Conservation (phyloP, 2,329 filamentous ascomycete genomes). For the Aspergillus pseudoviridinutans region DNA sequence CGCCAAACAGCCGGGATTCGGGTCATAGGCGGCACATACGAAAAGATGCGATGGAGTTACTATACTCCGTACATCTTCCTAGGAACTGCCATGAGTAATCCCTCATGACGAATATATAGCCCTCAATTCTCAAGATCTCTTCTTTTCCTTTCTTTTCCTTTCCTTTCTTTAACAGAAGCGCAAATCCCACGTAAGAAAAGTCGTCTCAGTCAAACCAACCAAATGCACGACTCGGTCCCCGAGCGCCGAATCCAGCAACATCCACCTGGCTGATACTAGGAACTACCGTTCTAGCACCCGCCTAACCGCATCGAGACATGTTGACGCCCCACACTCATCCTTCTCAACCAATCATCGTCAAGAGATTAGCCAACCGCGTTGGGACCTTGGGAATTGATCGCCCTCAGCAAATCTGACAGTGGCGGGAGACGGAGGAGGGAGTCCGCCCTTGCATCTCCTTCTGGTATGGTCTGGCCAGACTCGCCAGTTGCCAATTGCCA, state of each 20-base stretch:
- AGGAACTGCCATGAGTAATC: too few relatives aligned
- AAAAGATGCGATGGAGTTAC: too few relatives aligned
- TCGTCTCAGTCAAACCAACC: too few relatives aligned
- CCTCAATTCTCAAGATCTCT: too few relatives aligned
- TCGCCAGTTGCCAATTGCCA: too few relatives aligned
- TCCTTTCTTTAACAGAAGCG: background rate
- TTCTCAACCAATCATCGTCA: slow-evolving; percentile 2
- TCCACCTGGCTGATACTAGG: too few relatives aligned
- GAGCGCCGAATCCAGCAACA: background rate
- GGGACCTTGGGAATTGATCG: slow-evolving; percentile 13
- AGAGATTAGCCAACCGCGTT: slow-evolving; percentile 1
- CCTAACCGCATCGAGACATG: slow-evolving; percentile 8
- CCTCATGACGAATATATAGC: too few relatives aligned
- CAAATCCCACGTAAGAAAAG: too few relatives aligned
- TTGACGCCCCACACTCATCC: slow-evolving; percentile 6
- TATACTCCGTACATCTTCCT: too few relatives aligned
- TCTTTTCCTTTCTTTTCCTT: too few relatives aligned
- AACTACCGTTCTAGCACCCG: background rate
- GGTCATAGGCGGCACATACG: background rate
- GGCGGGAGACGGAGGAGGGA: too few relatives aligned
- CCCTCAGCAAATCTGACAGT: slow-evolving; percentile 13
- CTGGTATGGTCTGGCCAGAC: too few relatives aligned
- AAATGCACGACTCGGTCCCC: background rate
- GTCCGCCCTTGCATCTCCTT: background rate
- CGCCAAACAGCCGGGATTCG: background rate